A percentile compares a stretch with the other conserved stretches of the same genome.
phyloP scores from a whole-genome alignment of 2,329 filamentous ascomycete species.

The Penicillium frequentans region DNA sequence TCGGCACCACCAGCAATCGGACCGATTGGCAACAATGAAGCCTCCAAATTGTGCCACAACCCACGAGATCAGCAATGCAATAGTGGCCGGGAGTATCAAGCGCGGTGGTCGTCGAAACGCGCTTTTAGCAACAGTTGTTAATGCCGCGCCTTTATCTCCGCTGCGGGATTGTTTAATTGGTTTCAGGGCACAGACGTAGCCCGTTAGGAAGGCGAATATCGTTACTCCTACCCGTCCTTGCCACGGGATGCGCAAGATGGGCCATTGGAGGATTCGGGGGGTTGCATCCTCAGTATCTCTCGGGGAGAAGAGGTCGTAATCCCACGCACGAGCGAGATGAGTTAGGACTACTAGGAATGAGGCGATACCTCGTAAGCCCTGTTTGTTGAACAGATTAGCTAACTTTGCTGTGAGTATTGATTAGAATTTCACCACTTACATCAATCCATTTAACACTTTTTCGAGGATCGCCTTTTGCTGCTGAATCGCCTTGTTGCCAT shows the following conservation, averaged over 20 bases:
- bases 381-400: background rate
- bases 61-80: conserved; percentile 54
- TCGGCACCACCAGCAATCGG: conserved; percentile 54
- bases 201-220: conserved; percentile 58
- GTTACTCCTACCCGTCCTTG: conserved; percentile 57
- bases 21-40: conserved; percentile 49
- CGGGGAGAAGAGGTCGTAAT: conserved; percentile 54
- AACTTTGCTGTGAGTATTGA: background rate
- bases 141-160: conserved; percentile 45
- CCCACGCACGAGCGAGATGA: conserved; percentile 53
- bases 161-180: conserved; percentile 53
- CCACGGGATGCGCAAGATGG: conserved; percentile 56
- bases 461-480: conserved; percentile 32
- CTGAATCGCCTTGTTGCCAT: conserved; percentile 20
- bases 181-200: conserved; percentile 58
- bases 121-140: conserved; percentile 52
- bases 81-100: conserved; percentile 53
- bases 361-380: conserved; percentile 55
- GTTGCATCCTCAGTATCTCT: conserved; percentile 43
- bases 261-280: conserved; percentile 51
- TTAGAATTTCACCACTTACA: background rate
- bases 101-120: conserved; percentile 56
- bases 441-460: conserved; percentile 48
- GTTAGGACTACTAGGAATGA: conserved; percentile 56
- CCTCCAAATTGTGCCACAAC: conserved; percentile 50